A percentile compares a stretch with the other conserved stretches of the same genome.
These are phyloP conservation scores for Phragmites australis DNA, from an alignment of 176 grass and related monocot species.

Conservation along the genomic window DNA sequence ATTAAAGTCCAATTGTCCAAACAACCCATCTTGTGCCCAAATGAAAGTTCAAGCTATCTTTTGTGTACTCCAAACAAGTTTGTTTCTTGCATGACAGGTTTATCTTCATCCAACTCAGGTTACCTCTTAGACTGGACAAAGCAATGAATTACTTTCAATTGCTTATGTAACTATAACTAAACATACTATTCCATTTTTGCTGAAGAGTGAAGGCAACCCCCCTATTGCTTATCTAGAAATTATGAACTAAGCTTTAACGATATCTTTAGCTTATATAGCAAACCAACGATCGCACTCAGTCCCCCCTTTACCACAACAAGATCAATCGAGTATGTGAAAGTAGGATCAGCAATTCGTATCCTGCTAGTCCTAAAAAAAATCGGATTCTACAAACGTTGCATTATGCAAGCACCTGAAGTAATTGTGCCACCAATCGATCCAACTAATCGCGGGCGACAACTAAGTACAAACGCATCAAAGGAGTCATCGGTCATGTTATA, in stretches of 20 bases:
- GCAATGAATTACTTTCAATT: conserved; percentile 30
- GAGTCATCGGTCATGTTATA: not conserved
- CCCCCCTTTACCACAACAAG: not conserved
- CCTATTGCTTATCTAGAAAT: not conserved
- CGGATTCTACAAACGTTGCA: not conserved
- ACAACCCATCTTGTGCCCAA: too few relatives aligned
- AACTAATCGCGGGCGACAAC: not conserved
- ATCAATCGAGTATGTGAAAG: not conserved
- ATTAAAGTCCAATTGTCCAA: too few relatives aligned
- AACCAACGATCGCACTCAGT: not conserved
- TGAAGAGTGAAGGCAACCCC: not conserved
- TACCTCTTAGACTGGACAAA: conserved; percentile 25
- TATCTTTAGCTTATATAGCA: conserved; percentile 1
- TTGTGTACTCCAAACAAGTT: not conserved
- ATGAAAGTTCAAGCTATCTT: not conserved
- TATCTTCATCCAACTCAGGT: not conserved
- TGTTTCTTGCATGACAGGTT: not conserved
- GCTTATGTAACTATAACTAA: conserved; percentile 1
- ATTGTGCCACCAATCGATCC: not conserved
- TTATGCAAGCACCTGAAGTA: not conserved
- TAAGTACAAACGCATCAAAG: not conserved
- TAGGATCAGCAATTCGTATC: not conserved
- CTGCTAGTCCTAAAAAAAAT: not conserved
- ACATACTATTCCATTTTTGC: conserved; percentile 8
- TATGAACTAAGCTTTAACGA: not conserved